Conservation (phyloP, 805 yeast species). For the Blastobotrys peoriensis region DNA sequence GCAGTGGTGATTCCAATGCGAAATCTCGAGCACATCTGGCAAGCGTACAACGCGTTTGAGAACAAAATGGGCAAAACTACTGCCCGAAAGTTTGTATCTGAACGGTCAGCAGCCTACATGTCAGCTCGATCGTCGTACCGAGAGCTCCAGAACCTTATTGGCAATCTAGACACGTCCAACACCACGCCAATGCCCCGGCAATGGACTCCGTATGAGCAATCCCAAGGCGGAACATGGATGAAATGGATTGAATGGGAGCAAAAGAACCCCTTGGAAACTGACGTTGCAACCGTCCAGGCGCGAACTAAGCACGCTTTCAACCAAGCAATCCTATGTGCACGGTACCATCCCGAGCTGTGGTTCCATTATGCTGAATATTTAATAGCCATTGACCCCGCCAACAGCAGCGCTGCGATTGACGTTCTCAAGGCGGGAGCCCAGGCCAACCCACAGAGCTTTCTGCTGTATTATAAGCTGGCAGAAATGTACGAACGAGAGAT, state of each 20-base stretch:
- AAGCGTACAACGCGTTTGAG: constrained; percentile 76
- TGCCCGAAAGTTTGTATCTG: constrained; percentile 80
- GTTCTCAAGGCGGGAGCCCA: constrained; percentile 48
- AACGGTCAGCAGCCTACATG: constrained; percentile 79
- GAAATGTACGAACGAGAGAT: constrained; percentile 61
- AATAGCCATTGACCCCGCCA: constrained; percentile 29
- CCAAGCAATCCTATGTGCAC: constrained; percentile 56
- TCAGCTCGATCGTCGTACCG: constrained; percentile 70
- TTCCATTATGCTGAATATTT: constrained; percentile 41
- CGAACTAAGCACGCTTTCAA: constrained; percentile 68
- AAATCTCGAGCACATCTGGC: constrained; percentile 75
- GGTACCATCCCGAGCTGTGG: constrained; percentile 73
- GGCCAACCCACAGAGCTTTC: constrained; percentile 64
- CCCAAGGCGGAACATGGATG: constrained; percentile 54
- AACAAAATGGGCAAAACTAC: constrained; percentile 65
- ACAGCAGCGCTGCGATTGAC: constrained; percentile 36
- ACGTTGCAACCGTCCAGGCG: constrained; percentile 40
- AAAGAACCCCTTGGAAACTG: constrained; percentile 57
- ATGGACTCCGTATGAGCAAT: constrained; percentile 23
- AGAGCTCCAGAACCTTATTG: constrained; percentile 59
- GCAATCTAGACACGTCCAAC: constrained; percentile 38
- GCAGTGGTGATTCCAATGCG: constrained; percentile 71
- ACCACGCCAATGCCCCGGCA: constrained; percentile 28
- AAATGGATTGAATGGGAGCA: constrained; percentile 78
- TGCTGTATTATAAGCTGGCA: constrained; percentile 60